Evolutionary conservation across 495 filamentous ascomycete species (phyloP).

Genomic region (Aspergillus ellipticus): DNA sequence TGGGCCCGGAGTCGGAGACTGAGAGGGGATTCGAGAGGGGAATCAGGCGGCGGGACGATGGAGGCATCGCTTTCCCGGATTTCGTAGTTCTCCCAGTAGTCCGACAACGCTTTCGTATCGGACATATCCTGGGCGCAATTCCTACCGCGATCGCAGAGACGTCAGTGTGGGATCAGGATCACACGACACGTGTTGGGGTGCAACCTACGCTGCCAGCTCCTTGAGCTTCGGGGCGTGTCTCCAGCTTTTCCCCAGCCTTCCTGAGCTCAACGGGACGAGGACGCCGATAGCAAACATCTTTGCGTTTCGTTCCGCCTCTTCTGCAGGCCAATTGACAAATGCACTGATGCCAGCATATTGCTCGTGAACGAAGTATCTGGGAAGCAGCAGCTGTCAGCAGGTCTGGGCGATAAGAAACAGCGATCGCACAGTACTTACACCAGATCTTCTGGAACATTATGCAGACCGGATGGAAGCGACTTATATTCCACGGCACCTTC

Average conservation of each 20-base stretch:
- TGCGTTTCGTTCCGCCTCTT: constrained; percentile 76
- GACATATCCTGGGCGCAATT: constrained; percentile 34
- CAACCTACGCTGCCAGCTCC: constrained; percentile 63
- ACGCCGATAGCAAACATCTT: constrained; percentile 88
- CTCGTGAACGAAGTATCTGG: constrained; percentile 82
- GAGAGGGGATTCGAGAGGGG: constrained; percentile 52
- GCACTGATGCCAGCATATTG: constrained; percentile 86
- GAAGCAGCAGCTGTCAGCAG: background rate
- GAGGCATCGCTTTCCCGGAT: constrained; percentile 43
- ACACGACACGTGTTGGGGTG: background rate
- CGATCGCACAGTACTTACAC: constrained; percentile 49
- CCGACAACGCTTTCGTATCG: constrained; percentile 60
- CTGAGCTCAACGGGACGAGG: constrained; percentile 80
- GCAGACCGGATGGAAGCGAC: constrained; percentile 85
- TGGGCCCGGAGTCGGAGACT: constrained; percentile 44
- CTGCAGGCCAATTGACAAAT: constrained; percentile 80
- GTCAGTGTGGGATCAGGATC: background rate
- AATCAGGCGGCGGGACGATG: constrained; percentile 28
- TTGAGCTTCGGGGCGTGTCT: constrained; percentile 75
- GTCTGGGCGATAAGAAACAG: background rate
- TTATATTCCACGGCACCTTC: constrained; percentile 94
- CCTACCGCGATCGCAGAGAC: constrained; percentile 12
- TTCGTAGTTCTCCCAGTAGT: constrained; percentile 74
- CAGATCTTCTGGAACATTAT: constrained; percentile 82
- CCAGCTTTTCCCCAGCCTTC: constrained; percentile 86